Conservation (phyloP, 192 early-diverging fungal genomes). For the Chytriomyces sp. region DNA sequence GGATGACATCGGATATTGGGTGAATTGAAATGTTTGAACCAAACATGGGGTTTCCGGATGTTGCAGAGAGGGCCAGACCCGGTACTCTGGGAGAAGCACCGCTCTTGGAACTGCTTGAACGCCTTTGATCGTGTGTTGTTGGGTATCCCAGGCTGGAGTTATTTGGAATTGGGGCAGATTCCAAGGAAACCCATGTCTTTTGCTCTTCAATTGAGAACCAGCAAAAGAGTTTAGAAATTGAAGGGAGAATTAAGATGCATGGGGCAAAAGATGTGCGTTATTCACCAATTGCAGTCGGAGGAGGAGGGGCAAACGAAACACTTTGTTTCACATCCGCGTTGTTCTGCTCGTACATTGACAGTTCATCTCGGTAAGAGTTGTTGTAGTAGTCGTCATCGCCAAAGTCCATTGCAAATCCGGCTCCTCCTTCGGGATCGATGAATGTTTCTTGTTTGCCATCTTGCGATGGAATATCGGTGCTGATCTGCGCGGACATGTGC, state of each 20-base stretch:
- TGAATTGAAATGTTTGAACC: constrained; percentile 13
- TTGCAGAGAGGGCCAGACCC: neutral
- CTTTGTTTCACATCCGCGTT: no score
- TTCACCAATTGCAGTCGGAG: neutral
- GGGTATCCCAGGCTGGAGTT: neutral
- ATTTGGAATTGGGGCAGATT: neutral
- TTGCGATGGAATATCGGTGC: no score
- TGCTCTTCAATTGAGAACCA: no score
- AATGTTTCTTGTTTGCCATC: no score
- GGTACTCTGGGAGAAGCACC: neutral
- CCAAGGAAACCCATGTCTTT: no score
- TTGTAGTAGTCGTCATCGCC: constrained; percentile 12
- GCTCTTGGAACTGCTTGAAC: neutral
- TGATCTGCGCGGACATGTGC: no score
- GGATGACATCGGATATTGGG: no score
- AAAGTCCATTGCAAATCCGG: constrained; percentile 27
- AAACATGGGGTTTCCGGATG: constrained; percentile 4
- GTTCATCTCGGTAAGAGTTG: neutral
- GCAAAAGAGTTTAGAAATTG: neutral
- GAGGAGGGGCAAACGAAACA: no score
- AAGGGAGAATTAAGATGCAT: neutral
- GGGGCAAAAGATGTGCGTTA: neutral
- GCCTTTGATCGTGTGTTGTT: neutral
- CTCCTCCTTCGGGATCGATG: constrained; percentile 13
- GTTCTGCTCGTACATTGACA: no score